Conservation (phyloP, 2,329 filamentous ascomycete species). For the Gliomastix tumulicola region DNA sequence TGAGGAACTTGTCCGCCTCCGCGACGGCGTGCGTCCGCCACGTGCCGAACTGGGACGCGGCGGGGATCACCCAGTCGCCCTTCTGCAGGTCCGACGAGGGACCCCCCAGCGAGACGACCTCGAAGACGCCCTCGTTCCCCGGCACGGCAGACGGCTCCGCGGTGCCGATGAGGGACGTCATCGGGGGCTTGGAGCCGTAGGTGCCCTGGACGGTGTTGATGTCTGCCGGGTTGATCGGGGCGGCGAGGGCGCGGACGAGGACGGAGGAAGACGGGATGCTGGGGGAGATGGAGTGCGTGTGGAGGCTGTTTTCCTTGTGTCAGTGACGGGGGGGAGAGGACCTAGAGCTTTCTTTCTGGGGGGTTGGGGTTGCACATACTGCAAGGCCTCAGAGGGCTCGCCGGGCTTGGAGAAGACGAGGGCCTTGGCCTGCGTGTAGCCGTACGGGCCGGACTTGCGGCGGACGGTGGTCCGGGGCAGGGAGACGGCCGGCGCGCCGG, state of each 20-base stretch:
- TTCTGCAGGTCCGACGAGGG: conserved; percentile 45
- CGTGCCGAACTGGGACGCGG: conserved; percentile 76
- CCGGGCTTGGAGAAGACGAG: conserved; percentile 70
- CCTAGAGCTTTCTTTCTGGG: not conserved
- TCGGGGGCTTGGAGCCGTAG: conserved; percentile 79
- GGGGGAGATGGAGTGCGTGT: conserved; percentile 71
- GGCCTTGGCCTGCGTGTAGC: conserved; percentile 80
- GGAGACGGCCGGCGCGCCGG: not conserved
- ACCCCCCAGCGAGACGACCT: conserved; percentile 68
- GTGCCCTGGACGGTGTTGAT: conserved; percentile 97
- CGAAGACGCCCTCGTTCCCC: conserved; percentile 90
- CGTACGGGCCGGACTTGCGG: conserved; percentile 57
- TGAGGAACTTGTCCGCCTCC: conserved; percentile 50
- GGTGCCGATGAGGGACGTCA: conserved; percentile 72
- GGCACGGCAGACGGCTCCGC: conserved; percentile 67
- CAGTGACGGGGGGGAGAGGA: no score
- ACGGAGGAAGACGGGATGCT: conserved; percentile 57
- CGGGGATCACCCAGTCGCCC: conserved; percentile 94
- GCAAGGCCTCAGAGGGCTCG: conserved; percentile 65
- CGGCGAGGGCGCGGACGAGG: conserved; percentile 80
- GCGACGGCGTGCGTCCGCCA: conserved; percentile 87
- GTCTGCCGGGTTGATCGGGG: conserved; percentile 94
- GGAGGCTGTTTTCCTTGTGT: conserved; percentile 45
- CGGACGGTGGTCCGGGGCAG: conserved; percentile 24
- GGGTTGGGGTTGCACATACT: no score